Conservation (phyloP, 169 alveolate genomes). For the Babesia bovis region DNA sequence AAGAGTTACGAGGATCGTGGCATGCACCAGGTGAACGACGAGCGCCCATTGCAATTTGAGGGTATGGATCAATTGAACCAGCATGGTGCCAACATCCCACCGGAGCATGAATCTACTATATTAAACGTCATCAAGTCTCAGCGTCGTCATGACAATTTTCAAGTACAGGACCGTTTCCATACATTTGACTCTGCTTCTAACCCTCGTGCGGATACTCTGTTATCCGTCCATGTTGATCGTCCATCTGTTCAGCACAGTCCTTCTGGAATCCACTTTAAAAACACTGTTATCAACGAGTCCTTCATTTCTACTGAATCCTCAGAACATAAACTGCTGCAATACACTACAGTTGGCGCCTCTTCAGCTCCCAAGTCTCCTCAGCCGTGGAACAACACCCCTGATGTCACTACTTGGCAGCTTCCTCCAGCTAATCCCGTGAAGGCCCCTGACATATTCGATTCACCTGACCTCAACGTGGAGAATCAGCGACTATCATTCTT, state of each 20-base stretch:
- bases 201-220: background rate
- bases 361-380: background rate
- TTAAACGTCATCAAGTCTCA: background rate
- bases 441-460: slow-evolving; percentile 12
- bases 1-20: slow-evolving; percentile 13
- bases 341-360: slow-evolving; percentile 4
- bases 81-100: background rate
- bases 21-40: background rate
- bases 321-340: slow-evolving; percentile 1
- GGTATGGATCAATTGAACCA: slow-evolving; percentile 7
- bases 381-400: background rate
- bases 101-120: background rate
- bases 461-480: slow-evolving; percentile 5
- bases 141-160: background rate
- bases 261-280: background rate
- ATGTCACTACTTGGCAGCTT: background rate
- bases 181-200: background rate
- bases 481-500: slow-evolving; percentile 30
- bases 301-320: background rate
- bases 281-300: background rate
- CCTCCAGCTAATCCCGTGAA: background rate
- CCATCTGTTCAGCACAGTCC: background rate
- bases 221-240: background rate
- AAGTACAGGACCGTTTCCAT: slow-evolving; percentile 1
- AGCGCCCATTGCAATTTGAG: background rate